Conservation (phyloP, 2,329 filamentous ascomycete species). For the Alternaria angustiovoidea region DNA sequence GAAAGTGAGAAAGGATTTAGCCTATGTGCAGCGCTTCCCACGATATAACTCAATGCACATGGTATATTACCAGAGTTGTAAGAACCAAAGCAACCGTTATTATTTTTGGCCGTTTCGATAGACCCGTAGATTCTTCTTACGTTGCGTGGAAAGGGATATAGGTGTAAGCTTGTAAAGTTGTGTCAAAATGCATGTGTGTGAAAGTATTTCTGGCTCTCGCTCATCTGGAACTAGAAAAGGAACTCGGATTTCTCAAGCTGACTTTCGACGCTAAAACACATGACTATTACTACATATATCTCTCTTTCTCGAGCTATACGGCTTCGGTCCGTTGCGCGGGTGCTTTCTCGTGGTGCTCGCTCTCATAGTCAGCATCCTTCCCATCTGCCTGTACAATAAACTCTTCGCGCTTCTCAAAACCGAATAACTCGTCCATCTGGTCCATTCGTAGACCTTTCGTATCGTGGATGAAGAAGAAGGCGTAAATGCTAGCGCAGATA, state of each 20-base stretch:
- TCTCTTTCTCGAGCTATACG: background rate
- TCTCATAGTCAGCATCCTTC: conserved; percentile 21
- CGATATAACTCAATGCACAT: background rate
- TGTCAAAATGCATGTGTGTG: background rate
- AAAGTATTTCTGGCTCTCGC: background rate
- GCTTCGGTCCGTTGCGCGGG: conserved; percentile 5
- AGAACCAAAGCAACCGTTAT: background rate
- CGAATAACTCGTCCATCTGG: conserved; percentile 51
- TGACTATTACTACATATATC: background rate
- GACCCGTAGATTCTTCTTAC: background rate
- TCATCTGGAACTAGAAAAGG: background rate
- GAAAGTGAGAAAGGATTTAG: conserved; percentile 3
- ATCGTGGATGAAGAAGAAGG: conserved; percentile 53
- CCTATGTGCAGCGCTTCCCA: background rate
- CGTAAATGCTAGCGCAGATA: conserved; percentile 49
- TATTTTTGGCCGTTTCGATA: background rate
- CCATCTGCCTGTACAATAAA: conserved; percentile 3
- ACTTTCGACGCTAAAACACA: background rate
- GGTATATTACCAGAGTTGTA: background rate
- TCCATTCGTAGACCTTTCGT: conserved; percentile 51
- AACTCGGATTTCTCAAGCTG: background rate
- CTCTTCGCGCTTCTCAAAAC: conserved; percentile 34
- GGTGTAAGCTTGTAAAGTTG: background rate
- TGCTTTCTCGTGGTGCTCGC: conserved; percentile 29
- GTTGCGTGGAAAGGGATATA: background rate